A percentile compares a stretch with the other conserved stretches of the same genome.
These are phyloP conservation scores for Penicillium ochrochloron DNA, from an alignment of 495 filamentous ascomycete species.

Conservation along the genomic window DNA sequence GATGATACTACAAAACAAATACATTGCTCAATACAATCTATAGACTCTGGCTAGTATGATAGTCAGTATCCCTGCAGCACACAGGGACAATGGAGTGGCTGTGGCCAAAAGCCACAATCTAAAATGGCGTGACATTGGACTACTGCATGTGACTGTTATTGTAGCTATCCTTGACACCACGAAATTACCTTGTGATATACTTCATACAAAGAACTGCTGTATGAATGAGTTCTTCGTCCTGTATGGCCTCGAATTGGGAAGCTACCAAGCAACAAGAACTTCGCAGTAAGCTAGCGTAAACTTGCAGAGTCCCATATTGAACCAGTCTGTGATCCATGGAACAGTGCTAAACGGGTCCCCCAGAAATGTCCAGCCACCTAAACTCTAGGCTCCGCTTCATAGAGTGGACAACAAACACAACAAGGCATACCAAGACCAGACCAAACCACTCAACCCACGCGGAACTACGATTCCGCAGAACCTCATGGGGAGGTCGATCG, in stretches of 20 bases:
- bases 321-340: constrained; percentile 1
- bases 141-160: background rate
- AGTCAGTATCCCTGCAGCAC: background rate
- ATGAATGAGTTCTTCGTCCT: background rate
- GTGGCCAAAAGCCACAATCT: background rate
- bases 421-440: background rate
- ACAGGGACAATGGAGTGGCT: constrained; percentile 2
- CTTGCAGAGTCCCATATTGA: background rate
- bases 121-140: background rate
- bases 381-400: constrained; percentile 28
- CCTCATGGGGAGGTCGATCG: background rate
- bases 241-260: background rate
- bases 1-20: background rate
- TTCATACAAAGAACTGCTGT: background rate
- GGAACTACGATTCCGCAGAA: background rate
- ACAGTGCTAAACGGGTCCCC: constrained; percentile 11
- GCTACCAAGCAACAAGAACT: background rate
- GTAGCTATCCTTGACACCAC: background rate
- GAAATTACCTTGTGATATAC: background rate
- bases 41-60: background rate
- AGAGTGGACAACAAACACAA: constrained; percentile 11
- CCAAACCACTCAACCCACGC: background rate
- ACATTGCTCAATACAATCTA: background rate
- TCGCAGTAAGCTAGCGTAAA: background rate
- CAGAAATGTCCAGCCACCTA: constrained; percentile 2